phyloP scores from a whole-genome alignment of 441 rosid species.

The Gossypium schwendimanii region DNA sequence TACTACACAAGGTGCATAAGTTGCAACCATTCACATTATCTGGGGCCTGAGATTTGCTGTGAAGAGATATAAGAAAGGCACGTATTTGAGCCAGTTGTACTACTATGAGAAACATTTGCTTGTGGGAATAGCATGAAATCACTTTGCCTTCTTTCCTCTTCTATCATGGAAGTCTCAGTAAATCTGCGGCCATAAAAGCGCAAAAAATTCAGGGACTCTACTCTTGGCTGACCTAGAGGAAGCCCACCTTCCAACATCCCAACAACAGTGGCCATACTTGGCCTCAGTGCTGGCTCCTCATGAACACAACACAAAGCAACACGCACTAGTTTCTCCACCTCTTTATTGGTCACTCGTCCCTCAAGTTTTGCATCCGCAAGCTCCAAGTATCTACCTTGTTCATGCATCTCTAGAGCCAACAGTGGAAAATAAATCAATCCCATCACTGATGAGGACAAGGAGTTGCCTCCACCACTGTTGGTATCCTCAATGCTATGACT shows the following conservation, averaged over 20 bases:
- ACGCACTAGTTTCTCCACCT: conserved; percentile 52
- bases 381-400: conserved; percentile 63
- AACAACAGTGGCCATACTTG: conserved; percentile 63
- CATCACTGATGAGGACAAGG: conserved; percentile 39
- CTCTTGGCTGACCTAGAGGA: conserved; percentile 52
- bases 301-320: conserved; percentile 73
- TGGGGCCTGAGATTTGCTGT: conserved; percentile 80
- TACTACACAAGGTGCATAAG: conserved; percentile 8
- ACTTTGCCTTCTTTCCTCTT: conserved; percentile 31
- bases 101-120: conserved; percentile 22
- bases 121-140: conserved; percentile 24
- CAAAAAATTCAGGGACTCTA: conserved; percentile 47
- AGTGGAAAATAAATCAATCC: conserved; percentile 61
- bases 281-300: conserved; percentile 64
- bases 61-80: conserved; percentile 55
- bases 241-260: conserved; percentile 74
- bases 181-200: conserved; percentile 33
- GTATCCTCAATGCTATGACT: conserved; percentile 46
- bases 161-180: conserved; percentile 62
- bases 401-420: conserved; percentile 89
- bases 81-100: conserved; percentile 21
- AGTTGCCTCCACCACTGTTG: conserved; percentile 31
- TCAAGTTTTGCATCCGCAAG: conserved; percentile 72
- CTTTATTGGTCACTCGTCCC: conserved; percentile 51
- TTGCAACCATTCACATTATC: conserved; percentile 29